phyloP scores from a whole-genome alignment of 176 grass and related monocot species.

The Aegilops sharonensis region DNA sequence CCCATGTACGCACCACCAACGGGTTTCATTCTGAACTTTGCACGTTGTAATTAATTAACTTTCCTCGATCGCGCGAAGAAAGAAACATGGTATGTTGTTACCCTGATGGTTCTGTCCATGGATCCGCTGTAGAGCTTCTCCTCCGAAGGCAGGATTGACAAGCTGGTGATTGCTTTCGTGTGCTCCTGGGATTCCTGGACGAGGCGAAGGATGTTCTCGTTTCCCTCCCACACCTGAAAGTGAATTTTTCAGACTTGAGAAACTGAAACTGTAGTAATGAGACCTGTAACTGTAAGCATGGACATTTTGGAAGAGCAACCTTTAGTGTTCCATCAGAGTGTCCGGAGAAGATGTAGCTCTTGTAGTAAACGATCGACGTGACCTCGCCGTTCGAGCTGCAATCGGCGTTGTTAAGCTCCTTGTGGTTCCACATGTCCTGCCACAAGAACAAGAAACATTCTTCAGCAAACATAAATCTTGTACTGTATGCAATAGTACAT shows the following conservation, averaged over 20 bases:
- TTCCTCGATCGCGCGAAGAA: not conserved
- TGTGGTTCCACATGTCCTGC: conserved; percentile 72
- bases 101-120: conserved; percentile 57
- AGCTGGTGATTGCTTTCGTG: conserved; percentile 56
- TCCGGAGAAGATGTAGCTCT: conserved; percentile 59
- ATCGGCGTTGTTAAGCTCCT: conserved; percentile 53
- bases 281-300: no score
- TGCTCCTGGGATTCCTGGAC: conserved; percentile 54
- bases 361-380: conserved; percentile 49
- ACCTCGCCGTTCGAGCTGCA: conserved; percentile 62
- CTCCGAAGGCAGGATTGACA: conserved; percentile 36
- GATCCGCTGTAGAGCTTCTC: conserved; percentile 64
- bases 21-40: not conserved
- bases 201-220: conserved; percentile 42
- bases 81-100: not conserved
- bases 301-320: conserved; percentile 24
- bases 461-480: not conserved
- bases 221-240: conserved; percentile 59
- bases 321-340: conserved; percentile 67
- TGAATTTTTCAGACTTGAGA: not conserved
- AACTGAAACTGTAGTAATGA: not conserved
- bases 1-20: not conserved
- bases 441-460: not conserved
- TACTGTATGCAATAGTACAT: not conserved
- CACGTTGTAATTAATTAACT: not conserved